Base-by-base conservation (phyloP, 139 green algal genomes). In the Medakamo hakoo region DNA sequence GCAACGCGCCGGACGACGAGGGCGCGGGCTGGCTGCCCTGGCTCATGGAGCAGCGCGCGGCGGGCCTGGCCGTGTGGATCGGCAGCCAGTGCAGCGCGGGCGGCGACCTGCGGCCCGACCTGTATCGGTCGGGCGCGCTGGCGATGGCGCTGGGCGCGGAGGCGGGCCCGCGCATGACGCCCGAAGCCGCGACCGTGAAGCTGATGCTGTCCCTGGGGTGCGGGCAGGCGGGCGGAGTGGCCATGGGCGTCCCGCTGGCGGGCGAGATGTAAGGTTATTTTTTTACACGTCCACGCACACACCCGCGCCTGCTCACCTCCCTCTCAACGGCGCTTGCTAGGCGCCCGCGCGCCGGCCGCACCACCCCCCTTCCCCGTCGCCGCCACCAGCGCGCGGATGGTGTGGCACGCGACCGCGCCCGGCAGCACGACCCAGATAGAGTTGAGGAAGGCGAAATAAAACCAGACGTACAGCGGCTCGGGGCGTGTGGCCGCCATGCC, bases 151-250 rank as follows among this genome's bases (percentile, higher is more conserved):
- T 93, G 60, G 86, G 86, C 0, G 78, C 82, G 20, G 80, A 90
- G 60, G 69, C 69, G 1, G 85, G 82, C 19, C 67, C 71, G 4
- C 70, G 71, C 27, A 80, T 82, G 76, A 81, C 76, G 27, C 79
- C 87, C 4, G 86, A 95, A 64, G 88, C 78, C 62, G 85, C 88
- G 0, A 73, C 80, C 4, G 80, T 92, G 16, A 96, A 96, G 75
- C 78, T 95, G 72, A 96, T 96, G 89, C 75, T 93, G 55, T 88
- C 77, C 65, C 69, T 95, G 2, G n/a, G n/a, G n/a, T n/a, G n/a
- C n/a, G n/a, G n/a, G n/a, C n/a, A 62, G 73, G 31, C 82, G 95
- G 63, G 76, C 72, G 0, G 85, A 90, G 71, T 96, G 23, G 77
- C 83, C 0, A 27, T 95, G 32, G 78, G 73, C 3, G 70, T 85